phyloP scores from a whole-genome alignment of 2,329 filamentous ascomycete species.

The Pyrenochaeta sp. region DNA sequence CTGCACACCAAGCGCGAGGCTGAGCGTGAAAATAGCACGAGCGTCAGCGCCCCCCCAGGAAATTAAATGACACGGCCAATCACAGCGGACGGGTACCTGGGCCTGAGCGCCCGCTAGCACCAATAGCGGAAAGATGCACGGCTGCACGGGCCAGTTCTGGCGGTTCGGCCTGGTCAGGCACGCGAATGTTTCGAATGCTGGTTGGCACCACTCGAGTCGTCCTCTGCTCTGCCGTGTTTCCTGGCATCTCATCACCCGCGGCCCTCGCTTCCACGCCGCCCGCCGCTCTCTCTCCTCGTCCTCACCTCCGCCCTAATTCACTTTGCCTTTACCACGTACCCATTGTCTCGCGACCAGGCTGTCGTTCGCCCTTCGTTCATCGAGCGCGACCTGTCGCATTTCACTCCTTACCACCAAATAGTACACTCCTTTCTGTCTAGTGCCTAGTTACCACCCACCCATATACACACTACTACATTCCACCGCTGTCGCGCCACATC shows the following conservation, averaged over 20 bases:
- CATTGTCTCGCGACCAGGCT: slow-evolving; percentile 47
- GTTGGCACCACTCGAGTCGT: slow-evolving; percentile 7
- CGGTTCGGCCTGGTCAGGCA: slow-evolving; percentile 22
- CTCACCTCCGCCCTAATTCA: slow-evolving; percentile 24
- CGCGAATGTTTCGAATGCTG: slow-evolving; percentile 32
- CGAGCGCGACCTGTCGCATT: slow-evolving; percentile 45
- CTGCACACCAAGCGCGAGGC: slow-evolving; percentile 17
- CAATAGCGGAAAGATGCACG: slow-evolving; percentile 30
- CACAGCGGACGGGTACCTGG: slow-evolving; percentile 36
- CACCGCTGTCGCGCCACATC: slow-evolving; percentile 14
- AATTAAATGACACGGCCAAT: slow-evolving; percentile 42
- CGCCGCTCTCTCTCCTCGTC: slow-evolving; percentile 20
- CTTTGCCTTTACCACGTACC: slow-evolving; percentile 20
- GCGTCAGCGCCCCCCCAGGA: slow-evolving; percentile 31
- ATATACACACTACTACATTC: slow-evolving; percentile 32
- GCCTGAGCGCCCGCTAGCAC: slow-evolving; percentile 26
- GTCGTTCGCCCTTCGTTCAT: slow-evolving; percentile 52
- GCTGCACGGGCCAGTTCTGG: slow-evolving; percentile 24
- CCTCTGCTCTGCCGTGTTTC: slow-evolving; percentile 25
- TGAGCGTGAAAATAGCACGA: slow-evolving; percentile 27
- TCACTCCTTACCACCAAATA: slow-evolving; percentile 44
- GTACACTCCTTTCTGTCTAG: slow-evolving; percentile 45
- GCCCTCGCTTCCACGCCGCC: slow-evolving; percentile 13
- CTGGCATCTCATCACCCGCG: slow-evolving; percentile 8
- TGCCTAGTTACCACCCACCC: slow-evolving; percentile 32